Base-by-base conservation (phyloP, 148 eudicot genomes). In the Selenicereus undatus region DNA sequence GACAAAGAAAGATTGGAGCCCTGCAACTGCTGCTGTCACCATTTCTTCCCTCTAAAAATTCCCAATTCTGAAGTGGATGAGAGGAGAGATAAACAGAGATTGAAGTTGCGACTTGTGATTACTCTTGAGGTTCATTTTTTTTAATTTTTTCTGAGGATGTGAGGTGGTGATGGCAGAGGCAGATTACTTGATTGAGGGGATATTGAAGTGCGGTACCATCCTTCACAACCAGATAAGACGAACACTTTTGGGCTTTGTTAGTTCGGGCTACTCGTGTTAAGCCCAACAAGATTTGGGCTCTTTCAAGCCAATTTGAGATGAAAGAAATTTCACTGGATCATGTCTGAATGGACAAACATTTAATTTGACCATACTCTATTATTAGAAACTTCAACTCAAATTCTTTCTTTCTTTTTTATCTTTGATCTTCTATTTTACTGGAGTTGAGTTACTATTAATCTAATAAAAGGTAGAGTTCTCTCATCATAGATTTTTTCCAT, bases 1-100 rank as follows among this genome's bases (percentile, higher is more conserved):
- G 14, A 91, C 73, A 75, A 91, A 91, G 68, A 92, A 85, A 78
- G 96, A 84, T 45, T 90, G 88, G 50, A 90, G 82, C 8, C 77
- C 85, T 50, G 84, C 80, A 81, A 27, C 69, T 64, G 30, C 71
- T 26, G 71, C 35, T 66, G 71, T 66, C 71, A 66, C 71, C 71
- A 66, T 66, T 66, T 66, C 71, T 66, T 66, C 69, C 29, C 27
- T 64, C 71, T 66, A 27, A 27, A 27, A 64, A 64, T 64, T 64
- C n/a, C 71, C 62, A 16, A 3, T 14, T 56, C 62, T 20, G 62
- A 4, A 39, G 18, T 4, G 62, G 7, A 0, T 0, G 22, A 56
- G 21, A 17, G 50, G 8, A 17, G 22, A 56, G 62, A 56, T n/a
- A 56, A 7, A 39, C 8, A 39, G 62, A 56, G 62, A 56, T 56